These are phyloP conservation scores for Trichoderma lentiforme DNA, from an alignment of 2,329 filamentous ascomycete genomes.

Conservation along the genomic window DNA sequence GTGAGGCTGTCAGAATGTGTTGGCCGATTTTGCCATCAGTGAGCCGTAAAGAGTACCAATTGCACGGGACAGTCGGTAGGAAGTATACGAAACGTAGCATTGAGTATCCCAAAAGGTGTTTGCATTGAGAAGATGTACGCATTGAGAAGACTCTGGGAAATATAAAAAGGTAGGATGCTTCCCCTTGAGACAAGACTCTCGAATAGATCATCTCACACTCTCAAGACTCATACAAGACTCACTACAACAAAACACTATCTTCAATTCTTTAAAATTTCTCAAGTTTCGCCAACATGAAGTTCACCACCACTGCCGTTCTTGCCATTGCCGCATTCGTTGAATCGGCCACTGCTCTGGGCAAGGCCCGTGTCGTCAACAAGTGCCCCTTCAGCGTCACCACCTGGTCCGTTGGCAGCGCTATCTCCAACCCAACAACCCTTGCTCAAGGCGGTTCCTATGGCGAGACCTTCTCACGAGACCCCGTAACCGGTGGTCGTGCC, in stretches of 20 bases:
- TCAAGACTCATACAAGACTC: not conserved
- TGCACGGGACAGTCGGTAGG: not conserved
- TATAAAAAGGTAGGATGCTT: not conserved
- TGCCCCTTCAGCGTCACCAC: conserved; percentile 35
- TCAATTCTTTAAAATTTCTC: not conserved
- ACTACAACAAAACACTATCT: not conserved
- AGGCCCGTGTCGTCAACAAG: conserved; percentile 37
- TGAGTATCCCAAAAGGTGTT: not conserved
- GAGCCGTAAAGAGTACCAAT: not conserved
- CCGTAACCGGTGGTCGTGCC: conserved; percentile 37
- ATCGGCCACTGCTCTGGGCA: conserved; percentile 30
- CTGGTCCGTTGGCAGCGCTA: conserved; percentile 37
- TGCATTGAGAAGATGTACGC: too few species aligned
- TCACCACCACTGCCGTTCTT: conserved; percentile 19
- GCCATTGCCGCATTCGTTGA: conserved; percentile 14
- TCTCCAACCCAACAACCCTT: conserved; percentile 30
- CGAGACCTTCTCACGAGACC: conserved; percentile 36
- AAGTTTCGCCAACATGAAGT: conserved; percentile 18
- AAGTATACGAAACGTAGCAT: not conserved
- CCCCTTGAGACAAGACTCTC: not conserved
- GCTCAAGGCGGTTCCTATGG: conserved; percentile 28
- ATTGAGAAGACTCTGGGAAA: not conserved
- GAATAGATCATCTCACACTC: not conserved
- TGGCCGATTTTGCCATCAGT: not conserved
- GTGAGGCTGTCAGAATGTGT: not conserved